Evolutionary conservation across 192 early-diverging fungal species (phyloP), one percentile per base, ranked within the genome.

Genomic region (Obelidium mucronatum): DNA sequence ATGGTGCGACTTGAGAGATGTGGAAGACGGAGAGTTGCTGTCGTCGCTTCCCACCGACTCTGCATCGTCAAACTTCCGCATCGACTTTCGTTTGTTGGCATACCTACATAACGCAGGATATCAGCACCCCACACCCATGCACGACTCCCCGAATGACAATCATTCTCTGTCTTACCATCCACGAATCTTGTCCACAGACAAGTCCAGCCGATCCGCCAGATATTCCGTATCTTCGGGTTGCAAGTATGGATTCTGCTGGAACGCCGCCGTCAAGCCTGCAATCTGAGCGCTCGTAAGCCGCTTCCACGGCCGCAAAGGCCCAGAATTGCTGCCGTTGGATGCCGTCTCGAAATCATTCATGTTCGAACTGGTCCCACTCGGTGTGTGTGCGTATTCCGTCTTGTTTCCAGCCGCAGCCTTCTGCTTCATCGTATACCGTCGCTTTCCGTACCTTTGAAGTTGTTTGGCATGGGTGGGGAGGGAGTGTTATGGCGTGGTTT

Each of bases 391-490:
- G 8, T 48, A 19, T 19, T 48, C 11, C 19, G 8, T 6, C 44
- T 48, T 6, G 0, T 48, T 6, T 5, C 13, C 55, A 8, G 24
- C 24, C 22, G 24, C 55, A 8, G 61, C 61, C 37, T 64, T 64
- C 61, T 64, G 61, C 35, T 64, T 64, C 34, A 64, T 33, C 4
- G 61, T 64, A 24, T 64, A 64, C 15, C 61, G 61, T 33, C 35
- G 28, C 61, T 64, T 64, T 19, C 61, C 61, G 36, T 64, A 64
- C 61, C 61, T 64, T 8, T 6, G 19, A 30, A 59, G 13, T 19
- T 59, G 19, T 28, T 30, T 59, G 13, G 17, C 26, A 26, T 13
- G 17, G 26, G 6, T 59, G 19, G 56, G n/a, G n/a, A n/a, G n/a
- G n/a, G n/a, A n/a, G n/a, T 15, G 11, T 8, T 22, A 11, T 51